Conservation (phyloP, 2,329 filamentous ascomycete genomes). For the Pyrenophora tritici-repentis region DNA sequence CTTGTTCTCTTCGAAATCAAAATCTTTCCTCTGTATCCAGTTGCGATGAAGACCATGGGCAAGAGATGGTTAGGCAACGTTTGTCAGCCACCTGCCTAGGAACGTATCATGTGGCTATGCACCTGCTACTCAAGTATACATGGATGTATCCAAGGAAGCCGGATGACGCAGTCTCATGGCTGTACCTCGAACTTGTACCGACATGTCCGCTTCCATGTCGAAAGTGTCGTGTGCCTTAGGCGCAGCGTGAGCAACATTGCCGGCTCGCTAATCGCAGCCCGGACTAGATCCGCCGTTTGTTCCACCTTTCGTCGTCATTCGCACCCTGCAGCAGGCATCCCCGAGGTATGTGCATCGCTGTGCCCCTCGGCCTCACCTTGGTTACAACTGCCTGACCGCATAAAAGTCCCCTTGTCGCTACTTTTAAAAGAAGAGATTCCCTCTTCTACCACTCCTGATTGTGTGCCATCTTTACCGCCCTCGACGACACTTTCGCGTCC, state of each 20-base stretch:
- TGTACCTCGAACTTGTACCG: neutral
- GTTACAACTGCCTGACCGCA: constrained; percentile 8
- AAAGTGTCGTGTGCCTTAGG: constrained; percentile 25
- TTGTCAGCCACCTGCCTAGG: too few relatives aligned
- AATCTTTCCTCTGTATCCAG: too few relatives aligned
- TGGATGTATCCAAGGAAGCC: neutral
- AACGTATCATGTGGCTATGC: constrained; percentile 19
- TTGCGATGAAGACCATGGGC: too few relatives aligned
- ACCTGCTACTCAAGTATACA: neutral
- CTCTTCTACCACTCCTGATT: constrained; percentile 7
- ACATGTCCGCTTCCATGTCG: constrained; percentile 12
- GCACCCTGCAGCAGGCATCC: constrained; percentile 18
- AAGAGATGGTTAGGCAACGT: too few relatives aligned
- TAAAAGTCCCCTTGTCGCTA: constrained; percentile 18
- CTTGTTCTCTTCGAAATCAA: too few relatives aligned
- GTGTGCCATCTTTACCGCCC: constrained; percentile 8
- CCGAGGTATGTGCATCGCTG: constrained; percentile 14
- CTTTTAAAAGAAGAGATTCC: constrained; percentile 1
- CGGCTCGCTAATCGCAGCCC: constrained; percentile 27
- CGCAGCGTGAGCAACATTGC: constrained; percentile 14
- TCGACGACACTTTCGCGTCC: constrained; percentile 15
- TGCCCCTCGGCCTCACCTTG: constrained; percentile 7
- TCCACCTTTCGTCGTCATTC: constrained; percentile 13
- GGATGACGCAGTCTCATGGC: constrained; percentile 37
- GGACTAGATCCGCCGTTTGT: constrained; percentile 13